These are phyloP conservation scores for Hanseniaspora guilliermondii DNA, from an alignment of 805 yeast species.

Conservation along the genomic window DNA sequence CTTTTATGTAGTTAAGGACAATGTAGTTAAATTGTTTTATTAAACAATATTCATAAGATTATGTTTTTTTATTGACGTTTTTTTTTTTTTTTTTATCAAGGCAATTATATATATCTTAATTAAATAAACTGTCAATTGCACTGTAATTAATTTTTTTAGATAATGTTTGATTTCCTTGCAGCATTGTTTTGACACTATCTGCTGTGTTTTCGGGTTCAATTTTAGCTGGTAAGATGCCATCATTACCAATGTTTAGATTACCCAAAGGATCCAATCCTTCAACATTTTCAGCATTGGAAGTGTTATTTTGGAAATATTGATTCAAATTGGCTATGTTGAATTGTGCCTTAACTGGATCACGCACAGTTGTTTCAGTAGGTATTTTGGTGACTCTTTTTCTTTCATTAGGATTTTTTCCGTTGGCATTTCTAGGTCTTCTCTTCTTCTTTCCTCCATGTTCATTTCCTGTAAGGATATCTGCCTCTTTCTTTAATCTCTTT, in stretches of 20 bases:
- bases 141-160: constrained; percentile 86
- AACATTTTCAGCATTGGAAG: neutral
- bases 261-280: constrained; percentile 23
- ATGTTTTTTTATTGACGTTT: too few species aligned
- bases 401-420: constrained; percentile 16
- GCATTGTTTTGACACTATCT: constrained; percentile 65
- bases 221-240: neutral
- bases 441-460: constrained; percentile 38
- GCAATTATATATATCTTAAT: constrained; percentile 5
- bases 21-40: constrained; percentile 4
- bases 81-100: neutral
- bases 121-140: constrained; percentile 49
- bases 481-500: constrained; percentile 69
- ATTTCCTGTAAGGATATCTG: constrained; percentile 78
- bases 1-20: constrained; percentile 45
- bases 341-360: constrained; percentile 17
- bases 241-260: neutral
- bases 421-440: constrained; percentile 24
- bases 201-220: constrained; percentile 49
- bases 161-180: constrained; percentile 53
- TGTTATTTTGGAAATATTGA: neutral
- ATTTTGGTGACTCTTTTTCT: constrained; percentile 19
- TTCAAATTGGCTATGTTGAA: constrained; percentile 19
- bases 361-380: constrained; percentile 13
- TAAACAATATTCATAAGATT: too few species aligned